Evolutionary conservation across 805 yeast genomes (phyloP), one percentile per base, ranked within the genome.

Genomic region (Wickerhamiella brachini): DNA sequence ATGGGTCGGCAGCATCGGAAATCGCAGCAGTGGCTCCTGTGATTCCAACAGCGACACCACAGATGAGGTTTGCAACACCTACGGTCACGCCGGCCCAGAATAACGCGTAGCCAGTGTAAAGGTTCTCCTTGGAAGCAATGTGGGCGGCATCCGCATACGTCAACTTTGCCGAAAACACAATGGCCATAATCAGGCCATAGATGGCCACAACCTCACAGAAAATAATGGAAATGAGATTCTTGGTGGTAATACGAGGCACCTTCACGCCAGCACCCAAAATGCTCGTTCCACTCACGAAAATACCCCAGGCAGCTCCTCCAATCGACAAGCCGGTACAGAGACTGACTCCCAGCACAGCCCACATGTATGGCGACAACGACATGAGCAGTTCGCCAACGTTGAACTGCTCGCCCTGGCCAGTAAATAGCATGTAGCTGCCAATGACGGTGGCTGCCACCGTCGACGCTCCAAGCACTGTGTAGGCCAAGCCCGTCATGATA

Each of bases 141-240:
- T 78, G 71, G 29, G 72, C 76, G n/a, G 76, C 70, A 3, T 78
- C 67, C 39, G 84, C 88, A 26, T 80, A 74, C 31, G 79, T 72
- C 60, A 93, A 74, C 66, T 93, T 93, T 26, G 97, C 80, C 18
- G 95, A 85, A 62, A 93, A 93, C 43, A 93, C 97, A 75, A 93
- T 93, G 38, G 97, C 89, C 85, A 90, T 90, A 65, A 93, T 93
- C 57, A 93, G 78, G 3, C 98, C 98, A 66, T 93, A 93, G 66
- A 93, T 93, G 58, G 98, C 98, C 51, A 93, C 98, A 60, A 93
- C 98, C 71, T 93, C 98, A 76, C 98, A 93, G 75, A 93, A 93
- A 71, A 93, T 94, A 67, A 93, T 93, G 43, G 95, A 85, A 57
- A 93, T 94, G 66, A 93, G 78, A 68, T 93, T 93, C 74, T 93